These are phyloP conservation scores for Cyclotella cryptica DNA, from an alignment of 108 stramenopile genomes.

Conservation along the genomic window DNA sequence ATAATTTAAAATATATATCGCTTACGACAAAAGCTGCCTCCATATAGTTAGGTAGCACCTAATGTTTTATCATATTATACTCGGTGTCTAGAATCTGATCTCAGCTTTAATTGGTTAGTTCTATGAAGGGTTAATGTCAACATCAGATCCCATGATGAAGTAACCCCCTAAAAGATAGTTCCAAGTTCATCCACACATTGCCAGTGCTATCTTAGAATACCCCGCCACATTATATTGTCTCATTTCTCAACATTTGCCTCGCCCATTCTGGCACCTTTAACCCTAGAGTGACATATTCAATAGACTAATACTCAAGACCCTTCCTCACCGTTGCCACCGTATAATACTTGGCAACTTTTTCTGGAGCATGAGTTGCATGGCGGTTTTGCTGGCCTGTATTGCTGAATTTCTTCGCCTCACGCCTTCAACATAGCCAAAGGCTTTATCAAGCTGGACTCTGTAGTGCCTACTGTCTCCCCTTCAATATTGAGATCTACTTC, in stretches of 20 bases:
- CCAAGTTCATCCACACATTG: no score
- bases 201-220: background rate
- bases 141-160: no score
- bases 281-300: conserved; percentile 65
- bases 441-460: conserved; percentile 27
- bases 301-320: conserved; percentile 64
- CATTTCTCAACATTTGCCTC: conserved; percentile 58
- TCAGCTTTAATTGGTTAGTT: no score
- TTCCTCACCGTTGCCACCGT: conserved; percentile 65
- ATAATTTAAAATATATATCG: no score
- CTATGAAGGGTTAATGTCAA: no score
- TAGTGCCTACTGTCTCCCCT: no score
- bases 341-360: conserved; percentile 56
- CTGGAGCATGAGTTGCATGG: conserved; percentile 39
- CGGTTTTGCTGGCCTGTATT: conserved; percentile 16
- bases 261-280: conserved; percentile 72
- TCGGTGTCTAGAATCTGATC: no score
- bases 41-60: no score
- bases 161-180: no score
- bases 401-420: conserved; percentile 16
- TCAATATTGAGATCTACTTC: no score
- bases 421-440: conserved; percentile 25
- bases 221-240: conserved; percentile 10
- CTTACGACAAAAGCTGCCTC: no score
- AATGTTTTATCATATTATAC: no score